Base-by-base conservation (phyloP, 306 rosid genomes). In the Cicer chorassanicum region DNA sequence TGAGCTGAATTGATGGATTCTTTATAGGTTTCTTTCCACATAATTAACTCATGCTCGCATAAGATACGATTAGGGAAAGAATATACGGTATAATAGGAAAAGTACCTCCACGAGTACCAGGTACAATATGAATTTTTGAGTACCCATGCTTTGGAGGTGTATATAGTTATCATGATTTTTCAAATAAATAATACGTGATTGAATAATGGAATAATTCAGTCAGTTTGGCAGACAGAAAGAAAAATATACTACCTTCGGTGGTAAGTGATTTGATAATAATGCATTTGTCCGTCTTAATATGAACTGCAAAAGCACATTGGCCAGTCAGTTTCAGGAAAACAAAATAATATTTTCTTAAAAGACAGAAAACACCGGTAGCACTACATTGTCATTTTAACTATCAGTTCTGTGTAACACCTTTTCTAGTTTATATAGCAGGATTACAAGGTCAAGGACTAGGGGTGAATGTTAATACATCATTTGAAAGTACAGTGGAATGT, bases 221-320 rank as follows among this genome's bases (percentile, higher is more conserved):
- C 50, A 71, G 36, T 48, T 73, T 34, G 46, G 73, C 67, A 54
- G 62, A 51, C 51, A 78, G 53, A 69, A 74, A 66, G 63, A 69
- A 74, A 75, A 73, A 40, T 65, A 42, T 2, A 48, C 57, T 87
- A 93, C 98, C 96, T 91, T 93, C 73, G 98, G 98, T 81, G 98
- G 98, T 77, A 91, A 82, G 83, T 91, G 98, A 79, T 93, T 93
- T 48, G 98, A 93, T 68, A 93, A 78, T 57, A 93, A 84, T 50
- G 94, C 96, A 80, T 91, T 91, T 46, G 96, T 93, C 86, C 98
- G 86, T 74, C 97, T 87, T 76, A 91, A 85, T 75, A 93, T 91
- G 82, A 91, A 93, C 97, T 93, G 96, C 86, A 90, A 84, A 74
- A 63, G 64, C 63, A 81, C 41, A 62, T 49, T 19, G 56, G 55